phyloP scores from a whole-genome alignment of 2,329 filamentous ascomycete genomes.

The Exophiala sp. region DNA sequence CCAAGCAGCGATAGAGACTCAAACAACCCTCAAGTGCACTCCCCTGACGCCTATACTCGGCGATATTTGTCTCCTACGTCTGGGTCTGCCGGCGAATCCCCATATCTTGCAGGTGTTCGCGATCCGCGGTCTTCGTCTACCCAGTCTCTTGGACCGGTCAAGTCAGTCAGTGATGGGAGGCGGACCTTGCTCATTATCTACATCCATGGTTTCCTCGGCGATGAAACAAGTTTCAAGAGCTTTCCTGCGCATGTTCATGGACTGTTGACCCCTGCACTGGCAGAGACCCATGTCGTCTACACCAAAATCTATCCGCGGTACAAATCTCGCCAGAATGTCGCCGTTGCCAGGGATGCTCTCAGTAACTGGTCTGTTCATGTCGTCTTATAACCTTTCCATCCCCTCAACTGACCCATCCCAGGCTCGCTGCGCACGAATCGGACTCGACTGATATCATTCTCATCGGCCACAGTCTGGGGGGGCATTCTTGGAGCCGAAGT shows the following conservation, averaged over 20 bases:
- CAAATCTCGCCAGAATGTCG: conserved; percentile 42
- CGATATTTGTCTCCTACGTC: conserved; percentile 3
- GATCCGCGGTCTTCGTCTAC: conserved; percentile 30
- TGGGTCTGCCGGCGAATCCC: not conserved
- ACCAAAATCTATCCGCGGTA: conserved; percentile 57
- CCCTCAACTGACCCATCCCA: conserved; percentile 28
- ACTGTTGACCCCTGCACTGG: conserved; percentile 59
- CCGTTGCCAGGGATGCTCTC: conserved; percentile 73
- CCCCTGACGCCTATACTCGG: not conserved
- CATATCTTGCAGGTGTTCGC: conserved; percentile 26
- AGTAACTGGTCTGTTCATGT: conserved; percentile 57
- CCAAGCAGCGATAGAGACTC: not conserved
- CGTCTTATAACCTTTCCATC: not conserved
- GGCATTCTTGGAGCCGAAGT: conserved; percentile 77
- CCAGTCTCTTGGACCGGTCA: conserved; percentile 32
- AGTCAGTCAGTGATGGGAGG: conserved; percentile 29
- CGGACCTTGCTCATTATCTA: conserved; percentile 68
- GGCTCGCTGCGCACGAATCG: conserved; percentile 70
- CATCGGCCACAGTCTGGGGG: conserved; percentile 84
- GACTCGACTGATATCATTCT: conserved; percentile 71
- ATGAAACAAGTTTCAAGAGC: conserved; percentile 77
- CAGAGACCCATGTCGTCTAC: conserved; percentile 71
- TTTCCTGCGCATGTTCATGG: conserved; percentile 85
- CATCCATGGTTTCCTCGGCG: conserved; percentile 86
- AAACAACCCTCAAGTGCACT: not conserved